Evolutionary conservation across 176 grass and related monocot genomes (phyloP), one percentile per base, ranked within the genome.

Genomic region (Musa schizocarpa): DNA sequence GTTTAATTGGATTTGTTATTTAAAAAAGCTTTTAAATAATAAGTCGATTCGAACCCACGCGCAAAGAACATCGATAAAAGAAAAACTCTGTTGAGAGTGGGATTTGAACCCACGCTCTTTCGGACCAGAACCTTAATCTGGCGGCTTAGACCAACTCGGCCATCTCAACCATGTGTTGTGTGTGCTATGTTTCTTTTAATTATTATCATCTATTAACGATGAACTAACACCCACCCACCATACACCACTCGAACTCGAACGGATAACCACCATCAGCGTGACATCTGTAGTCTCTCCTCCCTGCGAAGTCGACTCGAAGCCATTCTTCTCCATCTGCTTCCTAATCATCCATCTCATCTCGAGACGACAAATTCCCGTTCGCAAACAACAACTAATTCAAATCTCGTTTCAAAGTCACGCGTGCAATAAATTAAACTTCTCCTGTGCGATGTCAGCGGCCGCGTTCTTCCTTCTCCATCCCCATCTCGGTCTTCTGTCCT

Each of bases 51-150:
- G 34, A 43, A 43, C 34, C 34, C 34, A 43, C 34, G 4, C 34
- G 0, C 29, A 29, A 2, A 0, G 2, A 29, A 29, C 0, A 29
- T 29, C 29, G 29, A 24, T 24, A 24, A 24, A 24, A 24, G 0
- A 24, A 24, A 24, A 24, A 24, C 1, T 24, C 0, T 24, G 83
- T 88, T 88, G 79, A 90, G 85, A 90, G 88, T 88, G 92, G 83
- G 88, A 96, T 91, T 90, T 96, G 85, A 90, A 96, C 82, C 86
- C 83, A 89, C 84, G 81, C 84, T 76, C 81, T 86, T 89, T 92
- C 84, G 78, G 76, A 86, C 80, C 77, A 86, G 81, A 90, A 90
- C 77, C 81, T 80, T 86, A 89, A 89, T 89, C 83, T 82, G 76
- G 84, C 69, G 84, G 82, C 73, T 90, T 90, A 90, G 91, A 90